Percentiles rank a stretch among this genome's conserved stretches.
Evolutionary conservation across 208 protist species (phyloP).

Genomic region (Trypanosoma brucei): DNA sequence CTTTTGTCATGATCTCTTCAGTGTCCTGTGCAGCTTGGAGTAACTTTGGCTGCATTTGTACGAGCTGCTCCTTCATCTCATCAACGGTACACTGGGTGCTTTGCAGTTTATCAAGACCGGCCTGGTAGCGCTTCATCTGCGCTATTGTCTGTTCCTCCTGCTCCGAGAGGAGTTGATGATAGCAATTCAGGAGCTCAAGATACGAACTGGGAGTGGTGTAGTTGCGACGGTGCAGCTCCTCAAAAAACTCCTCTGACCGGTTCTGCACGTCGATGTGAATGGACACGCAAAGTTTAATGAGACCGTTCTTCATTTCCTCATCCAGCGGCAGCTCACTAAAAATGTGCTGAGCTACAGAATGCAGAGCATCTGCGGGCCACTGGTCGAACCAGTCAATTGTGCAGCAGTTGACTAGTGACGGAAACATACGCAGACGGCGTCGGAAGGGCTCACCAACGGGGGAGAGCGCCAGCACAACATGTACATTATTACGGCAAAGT

Average conservation of each 20-base stretch:
- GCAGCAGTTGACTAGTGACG: slow-evolving; percentile 97
- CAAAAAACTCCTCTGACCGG: slow-evolving; percentile 89
- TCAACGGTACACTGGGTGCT: slow-evolving; percentile 93
- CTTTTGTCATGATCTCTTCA: slow-evolving; percentile 89
- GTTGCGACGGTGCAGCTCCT: slow-evolving; percentile 90
- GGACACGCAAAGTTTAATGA: slow-evolving; percentile 88
- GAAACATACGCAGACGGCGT: slow-evolving; percentile 94
- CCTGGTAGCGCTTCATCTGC: slow-evolving; percentile 84
- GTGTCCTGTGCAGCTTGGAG: slow-evolving; percentile 91
- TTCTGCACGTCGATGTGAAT: slow-evolving; percentile 90
- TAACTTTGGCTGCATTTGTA: slow-evolving; percentile 93
- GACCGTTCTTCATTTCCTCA: slow-evolving; percentile 41
- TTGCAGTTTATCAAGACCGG: slow-evolving; percentile 89
- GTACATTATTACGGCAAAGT: slow-evolving; percentile 93
- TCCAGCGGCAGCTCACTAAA: slow-evolving; percentile 56
- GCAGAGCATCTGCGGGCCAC: slow-evolving; percentile 94
- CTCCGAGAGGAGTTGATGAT: slow-evolving; percentile 81
- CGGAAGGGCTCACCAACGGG: slow-evolving; percentile 95
- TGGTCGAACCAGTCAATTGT: slow-evolving; percentile 97
- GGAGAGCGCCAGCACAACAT: slow-evolving; percentile 95
- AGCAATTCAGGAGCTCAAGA: slow-evolving; percentile 92
- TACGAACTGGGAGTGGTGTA: slow-evolving; percentile 97
- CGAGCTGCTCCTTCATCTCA: slow-evolving; percentile 94
- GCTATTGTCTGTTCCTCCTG: slow-evolving; percentile 65
- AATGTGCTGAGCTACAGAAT: slow-evolving; percentile 82